Evolutionary conservation across 2,329 filamentous ascomycete species (phyloP).

Genomic region (Ophiosphaerella herpotricha): DNA sequence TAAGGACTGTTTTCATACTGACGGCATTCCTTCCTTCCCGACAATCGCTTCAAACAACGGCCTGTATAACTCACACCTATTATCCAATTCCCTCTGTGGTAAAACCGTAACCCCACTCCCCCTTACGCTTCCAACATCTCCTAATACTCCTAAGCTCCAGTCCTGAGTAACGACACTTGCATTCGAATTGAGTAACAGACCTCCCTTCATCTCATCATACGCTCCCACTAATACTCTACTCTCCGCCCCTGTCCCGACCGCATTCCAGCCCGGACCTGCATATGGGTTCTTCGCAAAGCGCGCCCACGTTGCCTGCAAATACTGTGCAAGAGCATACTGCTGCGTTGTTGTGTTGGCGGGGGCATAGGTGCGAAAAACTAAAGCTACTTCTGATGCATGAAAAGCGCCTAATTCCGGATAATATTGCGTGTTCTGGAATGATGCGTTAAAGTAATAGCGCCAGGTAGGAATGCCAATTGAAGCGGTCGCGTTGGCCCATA

Average conservation of each 20-base stretch:
- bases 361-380: slow-evolving; percentile 30
- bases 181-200: slow-evolving; percentile 5
- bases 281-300: slow-evolving; percentile 33
- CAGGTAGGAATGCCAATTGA: slow-evolving; percentile 26
- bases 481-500: slow-evolving; percentile 30
- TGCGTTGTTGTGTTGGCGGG: slow-evolving; percentile 20
- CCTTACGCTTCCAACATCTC: slow-evolving; percentile 20
- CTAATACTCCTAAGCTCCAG: slow-evolving; percentile 23
- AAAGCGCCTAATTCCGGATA: slow-evolving; percentile 20
- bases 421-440: slow-evolving; percentile 28
- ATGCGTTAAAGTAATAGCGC: slow-evolving; percentile 39
- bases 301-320: slow-evolving; percentile 32
- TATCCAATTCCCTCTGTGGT: slow-evolving; percentile 19
- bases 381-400: slow-evolving; percentile 28
- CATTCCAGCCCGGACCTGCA: slow-evolving; percentile 31
- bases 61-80: slow-evolving; percentile 18
- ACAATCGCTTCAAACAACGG: slow-evolving; percentile 20
- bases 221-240: slow-evolving; percentile 17
- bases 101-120: slow-evolving; percentile 22
- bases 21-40: slow-evolving; percentile 16
- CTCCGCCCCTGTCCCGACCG: slow-evolving; percentile 18
- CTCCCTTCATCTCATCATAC: slow-evolving; percentile 11
- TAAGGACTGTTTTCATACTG: background rate
- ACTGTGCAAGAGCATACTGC: slow-evolving; percentile 20
- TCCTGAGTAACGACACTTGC: slow-evolving; percentile 9